Evolutionary conservation across 1,284 basidiomycete species (phyloP), one percentile per base, ranked within the genome.

Genomic region (Wolfiporia cocos): DNA sequence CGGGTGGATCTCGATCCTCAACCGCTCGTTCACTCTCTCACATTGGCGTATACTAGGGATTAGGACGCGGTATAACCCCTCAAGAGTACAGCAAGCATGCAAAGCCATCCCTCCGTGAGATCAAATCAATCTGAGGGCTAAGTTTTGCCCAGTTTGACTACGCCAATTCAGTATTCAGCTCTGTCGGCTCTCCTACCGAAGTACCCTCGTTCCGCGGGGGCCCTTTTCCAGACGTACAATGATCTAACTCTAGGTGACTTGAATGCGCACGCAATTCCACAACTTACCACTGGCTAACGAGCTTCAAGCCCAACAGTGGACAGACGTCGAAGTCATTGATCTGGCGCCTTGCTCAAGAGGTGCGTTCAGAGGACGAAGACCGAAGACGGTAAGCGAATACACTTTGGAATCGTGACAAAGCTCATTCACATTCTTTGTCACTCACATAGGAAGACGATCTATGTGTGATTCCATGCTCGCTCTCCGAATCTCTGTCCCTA

Each of bases 221-320:
- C 59, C 1, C 47, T 60, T 9, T 63, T 62, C 42, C 64, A 66
- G 36, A 64, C 64, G 1, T 66, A 63, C 49, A 66, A 65, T 32
- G 64, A 66, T 33, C 50, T 65, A n/a, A 52, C 49, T 41, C 52
- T 54, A 34, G 61, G 58, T 64, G 28, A 34, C 17, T 33, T 23
- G 4, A 10, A 7, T 28, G 9, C 26, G 9, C 14, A 9, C 7
- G 7, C 26, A 28, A 28, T 7, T 14, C 9, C 26, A 28, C 14
- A 14, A 7, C 14, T 28, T 28, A 9, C 7, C 26, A 7, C 26
- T 28, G 26, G 14, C 26, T 9, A 9, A 28, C 26, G 26, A 14
- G 26, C 14, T 9, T 28, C 26, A 28, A 88, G 85, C 76, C 10
- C 86, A 89, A 55, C 69, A 76, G 59, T 89, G 86, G 86, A 64